Evolutionary conservation across 169 alveolate species (phyloP).

Genomic region (Eimeria brunetti): DNA sequence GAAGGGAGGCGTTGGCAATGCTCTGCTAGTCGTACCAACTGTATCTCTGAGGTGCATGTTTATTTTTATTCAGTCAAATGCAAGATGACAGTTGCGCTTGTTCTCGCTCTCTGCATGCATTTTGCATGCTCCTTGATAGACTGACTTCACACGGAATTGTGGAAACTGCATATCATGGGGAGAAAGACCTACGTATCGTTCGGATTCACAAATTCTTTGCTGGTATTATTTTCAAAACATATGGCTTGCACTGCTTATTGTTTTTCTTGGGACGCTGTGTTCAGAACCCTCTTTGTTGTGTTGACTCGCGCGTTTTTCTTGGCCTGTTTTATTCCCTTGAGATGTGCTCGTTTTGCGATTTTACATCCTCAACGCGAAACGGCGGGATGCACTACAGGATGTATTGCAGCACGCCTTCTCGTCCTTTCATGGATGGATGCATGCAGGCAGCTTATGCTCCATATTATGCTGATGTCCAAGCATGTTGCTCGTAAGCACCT

Average conservation of each 20-base stretch:
- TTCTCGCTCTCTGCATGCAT: neutral
- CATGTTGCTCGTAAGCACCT: too few relatives aligned
- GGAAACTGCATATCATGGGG: neutral
- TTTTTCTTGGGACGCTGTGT: too few relatives aligned
- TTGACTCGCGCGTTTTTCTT: neutral
- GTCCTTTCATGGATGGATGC: too few relatives aligned
- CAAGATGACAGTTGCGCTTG: neutral
- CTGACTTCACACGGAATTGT: neutral
- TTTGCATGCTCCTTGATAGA: neutral
- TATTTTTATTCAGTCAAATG: neutral
- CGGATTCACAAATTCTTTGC: too few relatives aligned
- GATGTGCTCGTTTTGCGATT: too few relatives aligned
- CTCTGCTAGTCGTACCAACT: neutral
- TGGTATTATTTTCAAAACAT: too few relatives aligned
- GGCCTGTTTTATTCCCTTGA: neutral
- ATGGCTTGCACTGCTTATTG: too few relatives aligned
- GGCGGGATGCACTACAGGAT: too few relatives aligned
- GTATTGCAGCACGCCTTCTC: neutral
- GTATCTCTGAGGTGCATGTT: neutral
- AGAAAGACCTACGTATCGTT: neutral
- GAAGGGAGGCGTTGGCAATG: neutral
- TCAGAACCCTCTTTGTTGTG: neutral
- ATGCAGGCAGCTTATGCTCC: neutral
- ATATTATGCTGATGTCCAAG: too few relatives aligned
- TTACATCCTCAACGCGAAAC: too few relatives aligned